Percentiles rank a stretch among this genome's conserved stretches.
Evolutionary conservation across 1,284 basidiomycete species (phyloP).

Genomic region (Ustilago lituana): DNA sequence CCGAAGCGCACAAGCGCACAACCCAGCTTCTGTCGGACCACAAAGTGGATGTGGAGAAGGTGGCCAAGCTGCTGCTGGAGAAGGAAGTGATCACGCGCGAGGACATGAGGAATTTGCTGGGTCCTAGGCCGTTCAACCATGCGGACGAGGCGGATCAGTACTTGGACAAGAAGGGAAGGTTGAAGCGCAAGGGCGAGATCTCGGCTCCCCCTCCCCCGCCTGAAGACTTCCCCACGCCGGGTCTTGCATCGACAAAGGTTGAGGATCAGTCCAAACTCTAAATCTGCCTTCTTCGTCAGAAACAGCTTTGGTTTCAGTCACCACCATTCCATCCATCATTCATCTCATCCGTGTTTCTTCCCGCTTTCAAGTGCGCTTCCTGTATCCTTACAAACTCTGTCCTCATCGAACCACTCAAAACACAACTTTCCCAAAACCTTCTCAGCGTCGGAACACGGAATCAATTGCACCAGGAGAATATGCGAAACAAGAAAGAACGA

Average conservation of each 20-base stretch:
- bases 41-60: slow-evolving; percentile 89
- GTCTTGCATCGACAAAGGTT: slow-evolving; percentile 44
- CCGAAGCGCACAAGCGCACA: slow-evolving; percentile 85
- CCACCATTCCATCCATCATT: slow-evolving; percentile 16
- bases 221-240: slow-evolving; percentile 52
- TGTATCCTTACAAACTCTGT: slow-evolving; percentile 10
- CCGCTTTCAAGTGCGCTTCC: no score
- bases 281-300: no score
- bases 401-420: no score
- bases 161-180: slow-evolving; percentile 62
- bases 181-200: slow-evolving; percentile 57
- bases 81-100: slow-evolving; percentile 95
- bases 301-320: neutral
- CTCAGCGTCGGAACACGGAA: no score
- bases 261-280: slow-evolving; percentile 13
- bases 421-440: no score
- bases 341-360: no score
- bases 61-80: slow-evolving; percentile 86
- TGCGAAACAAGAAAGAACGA: no score
- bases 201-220: slow-evolving; percentile 62
- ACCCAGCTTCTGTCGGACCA: slow-evolving; percentile 83
- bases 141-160: slow-evolving; percentile 71
- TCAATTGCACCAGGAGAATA: no score
- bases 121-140: slow-evolving; percentile 82
- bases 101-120: slow-evolving; percentile 86